Base-by-base conservation (phyloP, 202 grass and related monocot species). In the Panicum virgatum region DNA sequence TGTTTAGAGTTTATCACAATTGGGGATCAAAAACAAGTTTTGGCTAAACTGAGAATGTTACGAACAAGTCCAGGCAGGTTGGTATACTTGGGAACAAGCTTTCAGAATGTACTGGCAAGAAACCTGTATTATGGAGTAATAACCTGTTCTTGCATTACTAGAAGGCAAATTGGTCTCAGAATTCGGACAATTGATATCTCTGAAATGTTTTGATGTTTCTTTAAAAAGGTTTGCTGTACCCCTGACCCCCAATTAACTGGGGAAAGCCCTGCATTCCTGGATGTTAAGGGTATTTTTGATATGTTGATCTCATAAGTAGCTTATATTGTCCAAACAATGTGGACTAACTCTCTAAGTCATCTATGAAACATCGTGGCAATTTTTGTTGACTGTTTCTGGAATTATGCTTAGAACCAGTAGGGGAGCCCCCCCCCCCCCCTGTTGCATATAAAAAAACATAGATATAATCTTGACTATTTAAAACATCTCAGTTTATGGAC, bases 321-420 rank as follows among this genome's bases (percentile, higher is more conserved):
- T 68, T 52, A 13, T 50, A 79, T 58, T 2, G 0, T 80, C 67
- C 63, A 79, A 43, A 83, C 30, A 51, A 51, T 75, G 70, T 74
- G 23, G 9, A 51, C 48, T 26, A 68, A 58, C 13, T 30, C 47
- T 37, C 15, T 25, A 76, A 62, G 66, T 39, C 56, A 46, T 45
- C 43, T 34, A 46, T 44, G 62, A 62, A 69, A 83, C 72, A 78
- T 72, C 15, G 1, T 18, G 16, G 12, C 16, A 70, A 59, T 30
- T 58, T 51, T 44, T 42, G 66, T 63, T 46, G 27, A 37, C 11
- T 62, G 38, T 39, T 44, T 54, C 15, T 36, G 34, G 42, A 56
- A n/a, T n/a, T n/a, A n/a, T n/a, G n/a, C n/a, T n/a, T n/a, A n/a
- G n/a, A n/a, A n/a, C n/a, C n/a, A n/a, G n/a, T n/a, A n/a, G n/a